A percentile compares a stretch with the other conserved stretches of the same genome.
phyloP scores from a whole-genome alignment of 2,329 filamentous ascomycete genomes.

The Colletotrichum sp. region DNA sequence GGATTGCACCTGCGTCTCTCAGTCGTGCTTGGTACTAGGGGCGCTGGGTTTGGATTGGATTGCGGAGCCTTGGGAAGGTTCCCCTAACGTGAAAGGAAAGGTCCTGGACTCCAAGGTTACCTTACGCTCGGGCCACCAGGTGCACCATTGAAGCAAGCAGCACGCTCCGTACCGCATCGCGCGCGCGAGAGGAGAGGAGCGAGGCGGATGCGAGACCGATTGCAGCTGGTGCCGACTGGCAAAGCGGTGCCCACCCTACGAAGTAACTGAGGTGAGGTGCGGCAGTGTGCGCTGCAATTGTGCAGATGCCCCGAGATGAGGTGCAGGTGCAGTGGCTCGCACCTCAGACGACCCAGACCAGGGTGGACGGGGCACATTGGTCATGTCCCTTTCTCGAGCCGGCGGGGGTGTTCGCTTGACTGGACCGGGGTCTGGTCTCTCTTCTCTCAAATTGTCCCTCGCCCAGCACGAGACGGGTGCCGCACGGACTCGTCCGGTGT shows the following conservation, averaged over 20 bases:
- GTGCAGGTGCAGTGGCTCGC: background rate
- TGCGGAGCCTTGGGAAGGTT: conserved; percentile 18
- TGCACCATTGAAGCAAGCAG: conserved; percentile 12
- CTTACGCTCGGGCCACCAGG: conserved; percentile 11
- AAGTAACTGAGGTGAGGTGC: background rate
- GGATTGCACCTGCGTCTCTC: conserved; percentile 2
- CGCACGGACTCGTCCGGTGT: conserved; percentile 9
- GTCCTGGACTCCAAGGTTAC: conserved; percentile 12
- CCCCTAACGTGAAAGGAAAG: conserved; percentile 20
- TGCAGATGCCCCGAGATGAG: background rate
- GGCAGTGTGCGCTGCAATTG: background rate
- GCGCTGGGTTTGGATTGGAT: conserved; percentile 11
- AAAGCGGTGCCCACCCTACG: background rate
- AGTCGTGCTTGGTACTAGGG: background rate
- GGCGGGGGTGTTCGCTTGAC: conserved; percentile 2
- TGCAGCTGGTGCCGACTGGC: background rate
- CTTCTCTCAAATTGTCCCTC: background rate
- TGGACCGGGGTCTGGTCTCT: background rate
- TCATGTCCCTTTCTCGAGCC: background rate
- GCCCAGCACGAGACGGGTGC: background rate
- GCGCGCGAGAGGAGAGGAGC: background rate
- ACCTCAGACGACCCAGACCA: conserved; percentile 1
- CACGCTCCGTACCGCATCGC: background rate
- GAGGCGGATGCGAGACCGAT: background rate
- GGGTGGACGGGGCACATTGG: background rate